Evolutionary conservation across 768 basidiomycete genomes (phyloP).

Genomic region (Fomitopsis pulvina): DNA sequence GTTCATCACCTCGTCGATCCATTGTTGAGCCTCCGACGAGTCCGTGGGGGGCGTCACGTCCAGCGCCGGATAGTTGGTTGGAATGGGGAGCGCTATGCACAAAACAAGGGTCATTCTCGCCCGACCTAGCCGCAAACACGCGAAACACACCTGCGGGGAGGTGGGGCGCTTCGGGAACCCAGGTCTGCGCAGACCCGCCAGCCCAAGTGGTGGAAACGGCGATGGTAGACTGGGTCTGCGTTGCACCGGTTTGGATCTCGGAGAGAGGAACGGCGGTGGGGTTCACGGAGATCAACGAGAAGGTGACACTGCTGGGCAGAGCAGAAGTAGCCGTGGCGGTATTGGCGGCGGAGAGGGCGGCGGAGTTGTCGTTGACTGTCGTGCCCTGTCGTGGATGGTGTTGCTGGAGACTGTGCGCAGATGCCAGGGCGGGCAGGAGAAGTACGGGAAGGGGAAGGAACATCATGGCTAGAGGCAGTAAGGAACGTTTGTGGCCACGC

Average conservation of each 20-base stretch:
- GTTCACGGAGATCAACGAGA: conserved; percentile 24
- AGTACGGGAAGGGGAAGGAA: conserved; percentile 23
- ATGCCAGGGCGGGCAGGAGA: conserved; percentile 34
- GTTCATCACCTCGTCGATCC: conserved; percentile 56
- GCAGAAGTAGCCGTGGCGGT: neutral
- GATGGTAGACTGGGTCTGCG: conserved; percentile 22
- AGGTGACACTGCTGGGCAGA: conserved; percentile 15
- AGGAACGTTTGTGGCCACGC: conserved; percentile 4
- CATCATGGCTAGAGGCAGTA: conserved; percentile 21
- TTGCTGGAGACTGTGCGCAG: conserved; percentile 26
- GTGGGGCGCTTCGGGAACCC: conserved; percentile 50
- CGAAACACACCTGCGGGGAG: conserved; percentile 41
- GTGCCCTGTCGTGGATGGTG: conserved; percentile 22
- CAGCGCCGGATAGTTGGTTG: conserved; percentile 59
- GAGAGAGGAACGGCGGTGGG: conserved; percentile 29
- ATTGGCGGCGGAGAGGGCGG: neutral
- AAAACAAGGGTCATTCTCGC: neutral
- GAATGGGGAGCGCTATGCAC: conserved; percentile 33
- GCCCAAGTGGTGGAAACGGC: conserved; percentile 28
- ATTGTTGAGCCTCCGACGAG: conserved; percentile 59
- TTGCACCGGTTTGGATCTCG: conserved; percentile 19
- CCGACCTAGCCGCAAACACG: neutral
- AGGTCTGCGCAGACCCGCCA: conserved; percentile 31
- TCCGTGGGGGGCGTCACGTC: conserved; percentile 56
- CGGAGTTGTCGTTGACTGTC: conserved; percentile 6